Base-by-base conservation (phyloP, 495 filamentous ascomycete genomes). In the Penicillium turbatum region DNA sequence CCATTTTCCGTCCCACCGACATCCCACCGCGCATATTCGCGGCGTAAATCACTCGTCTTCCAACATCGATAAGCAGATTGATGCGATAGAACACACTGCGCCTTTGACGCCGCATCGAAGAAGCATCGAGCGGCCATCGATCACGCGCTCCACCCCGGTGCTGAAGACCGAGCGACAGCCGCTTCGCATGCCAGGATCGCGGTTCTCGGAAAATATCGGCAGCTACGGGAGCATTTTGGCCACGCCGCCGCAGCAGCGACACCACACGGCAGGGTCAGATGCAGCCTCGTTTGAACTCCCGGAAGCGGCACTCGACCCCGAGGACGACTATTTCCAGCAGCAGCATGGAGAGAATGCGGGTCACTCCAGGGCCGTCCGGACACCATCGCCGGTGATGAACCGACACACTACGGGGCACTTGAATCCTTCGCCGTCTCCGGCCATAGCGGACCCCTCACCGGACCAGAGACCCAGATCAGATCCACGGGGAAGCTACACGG, bases 191-290 rank as follows among this genome's bases (percentile, higher is more conserved):
- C 68, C 70, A 2, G 67, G 68, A 21, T 72, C 72, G 16, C 72
- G 72, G 2, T 72, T 74, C 50, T 71, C 72, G 0, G 68, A 66
- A 8, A 54, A 55, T 0, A 47, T 63, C 37, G 72, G 72, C 13
- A 81, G 70, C 35, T 95, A 93, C 80, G 90, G 89, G 16, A 92
- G 89, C 66, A 87, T 95, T 46, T 70, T 84, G 5, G 76, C 80
- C 3, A 83, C 84, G 11, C 86, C 86, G 0, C 82, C 83, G 9
- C 24, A 30, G 9, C 24, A 30, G n/a, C 55, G 59, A 21, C 49
- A 57, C 6, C 46, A 52, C 12, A 57, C 53, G 13, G 59, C 57
- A 32, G 64, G 58, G 21, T 71, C 72, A 19, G 72, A 75, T 29
- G 66, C 72, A n/a, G 78, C 73, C 16, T 77, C 69, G 1, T 75